A percentile compares a stretch with the other conserved stretches of the same genome.
Conservation (phyloP, 2,329 filamentous ascomycete genomes). For the Aspergillus sclerotialis region DNA sequence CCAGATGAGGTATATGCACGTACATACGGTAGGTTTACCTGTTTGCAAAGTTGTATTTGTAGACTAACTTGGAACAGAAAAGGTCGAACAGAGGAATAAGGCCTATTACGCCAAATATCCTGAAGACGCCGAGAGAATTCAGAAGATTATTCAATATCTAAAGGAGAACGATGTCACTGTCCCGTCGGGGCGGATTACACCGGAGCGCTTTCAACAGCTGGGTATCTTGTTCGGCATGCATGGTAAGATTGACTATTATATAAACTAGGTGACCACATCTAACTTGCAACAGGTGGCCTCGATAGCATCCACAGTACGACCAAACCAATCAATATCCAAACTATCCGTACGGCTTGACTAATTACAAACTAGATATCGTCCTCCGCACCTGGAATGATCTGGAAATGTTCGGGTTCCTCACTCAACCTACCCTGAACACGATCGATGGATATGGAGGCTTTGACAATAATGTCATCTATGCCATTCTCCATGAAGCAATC, state of each 20-base stretch:
- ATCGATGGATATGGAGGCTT: constrained; percentile 64
- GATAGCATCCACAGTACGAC: constrained; percentile 60
- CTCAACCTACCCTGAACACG: constrained; percentile 59
- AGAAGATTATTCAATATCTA: constrained; percentile 60
- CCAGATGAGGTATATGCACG: constrained; percentile 70
- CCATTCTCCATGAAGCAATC: constrained; percentile 77
- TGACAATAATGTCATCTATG: constrained; percentile 75
- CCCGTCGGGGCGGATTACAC: constrained; percentile 65
- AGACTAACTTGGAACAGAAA: constrained; percentile 34
- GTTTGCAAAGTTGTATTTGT: background rate
- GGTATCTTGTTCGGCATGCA: constrained; percentile 74
- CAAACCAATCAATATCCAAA: constrained; percentile 1
- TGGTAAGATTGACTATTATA: constrained; percentile 34
- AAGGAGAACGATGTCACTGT: constrained; percentile 55
- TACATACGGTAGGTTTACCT: constrained; percentile 48
- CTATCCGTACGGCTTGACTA: background rate
- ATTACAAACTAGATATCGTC: constrained; percentile 48
- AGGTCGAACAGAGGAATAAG: constrained; percentile 64
- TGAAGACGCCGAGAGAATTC: constrained; percentile 65
- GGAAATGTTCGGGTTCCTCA: constrained; percentile 67
- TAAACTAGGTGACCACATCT: constrained; percentile 4
- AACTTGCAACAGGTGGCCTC: constrained; percentile 49
- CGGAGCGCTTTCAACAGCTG: constrained; percentile 67
- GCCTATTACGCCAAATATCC: constrained; percentile 82
- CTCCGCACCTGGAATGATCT: constrained; percentile 66